Evolutionary conservation across 331 rosid species (phyloP).

Genomic region (Rosa hybrid): DNA sequence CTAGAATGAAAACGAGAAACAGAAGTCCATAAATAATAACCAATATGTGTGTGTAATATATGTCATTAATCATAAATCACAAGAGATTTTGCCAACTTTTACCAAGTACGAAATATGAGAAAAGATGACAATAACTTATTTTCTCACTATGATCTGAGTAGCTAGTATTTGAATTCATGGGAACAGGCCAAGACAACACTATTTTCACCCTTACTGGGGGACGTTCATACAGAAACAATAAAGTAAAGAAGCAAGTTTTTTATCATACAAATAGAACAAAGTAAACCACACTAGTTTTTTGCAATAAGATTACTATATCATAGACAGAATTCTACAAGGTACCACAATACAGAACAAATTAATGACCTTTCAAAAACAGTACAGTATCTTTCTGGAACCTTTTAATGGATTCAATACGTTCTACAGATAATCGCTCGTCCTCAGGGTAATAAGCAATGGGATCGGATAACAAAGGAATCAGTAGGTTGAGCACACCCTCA

Average conservation of each 20-base stretch:
- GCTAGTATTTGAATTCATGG: background rate
- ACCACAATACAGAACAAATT: slow-evolving; percentile 16
- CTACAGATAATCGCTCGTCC: slow-evolving; percentile 55
- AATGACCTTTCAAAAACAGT: slow-evolving; percentile 45
- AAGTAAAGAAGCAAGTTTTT: background rate
- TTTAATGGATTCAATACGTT: slow-evolving; percentile 59
- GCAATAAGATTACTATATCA: background rate
- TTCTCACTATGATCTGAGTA: background rate
- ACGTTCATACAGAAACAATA: background rate
- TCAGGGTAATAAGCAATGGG: slow-evolving; percentile 74
- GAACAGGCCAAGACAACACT: background rate
- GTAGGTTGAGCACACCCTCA: slow-evolving; percentile 79
- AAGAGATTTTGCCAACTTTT: background rate
- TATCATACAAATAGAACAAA: background rate
- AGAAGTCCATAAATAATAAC: background rate
- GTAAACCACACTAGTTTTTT: background rate
- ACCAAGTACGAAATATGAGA: background rate
- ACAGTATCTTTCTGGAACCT: slow-evolving; percentile 44
- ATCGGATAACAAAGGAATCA: slow-evolving; percentile 54
- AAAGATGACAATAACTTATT: background rate
- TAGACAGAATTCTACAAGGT: background rate
- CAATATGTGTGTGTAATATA: background rate
- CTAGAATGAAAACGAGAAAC: background rate
- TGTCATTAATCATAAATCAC: background rate
- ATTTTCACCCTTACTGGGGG: background rate